Evolutionary conservation across 164 flowering plant genomes (phyloP), one percentile per base, ranked within the genome.

Genomic region (Piper longum): DNA sequence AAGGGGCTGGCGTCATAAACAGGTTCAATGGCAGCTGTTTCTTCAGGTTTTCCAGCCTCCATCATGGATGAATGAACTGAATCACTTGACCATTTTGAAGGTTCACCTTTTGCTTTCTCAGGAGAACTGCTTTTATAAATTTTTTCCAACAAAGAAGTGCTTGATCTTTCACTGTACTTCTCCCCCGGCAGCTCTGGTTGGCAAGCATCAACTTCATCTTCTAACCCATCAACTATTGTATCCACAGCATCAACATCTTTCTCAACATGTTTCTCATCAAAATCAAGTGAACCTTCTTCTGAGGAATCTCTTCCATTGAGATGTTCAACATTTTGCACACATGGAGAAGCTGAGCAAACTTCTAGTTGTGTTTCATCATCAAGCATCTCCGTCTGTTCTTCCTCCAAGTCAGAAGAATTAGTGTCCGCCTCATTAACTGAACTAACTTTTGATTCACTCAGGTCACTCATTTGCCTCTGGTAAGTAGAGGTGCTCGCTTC

Each of bases 1-100:
- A 67, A 71, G 5, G 90, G 91, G 67, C 88, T 86, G 36, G 81
- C 76, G 71, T 88, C 96, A 75, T 83, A 88, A 60, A 91, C 82
- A 9, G 93, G 97, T 57, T 79, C 89, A 69, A 62, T 72, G 39
- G 63, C 71, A 55, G 70, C 77, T 69, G 48, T 68, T 19, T 71
- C 82, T 67, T 73, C 78, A 39, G 57, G 64, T 54, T 39, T 67
- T 43, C 66, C 71, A 56, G 45, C 13, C 36, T 18, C 65, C 5
- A 16, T 51, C 17, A 16, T 11, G 7, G 41, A 52, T 36, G 62
- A 16, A 36, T 64, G 66, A 43, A 56, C 13, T 17, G 67, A 59
- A 56, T 51, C 43, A 64, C 14, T 51, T 18, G 62, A 62, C 51
- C 56, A 16, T 4, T 63, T 64, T 8, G 41, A 43, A 36, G 19